A percentile compares a stretch with the other conserved stretches of the same genome.
Conservation (phyloP, 1,139 yeast genomes). For the Kurtzmaniella quercitrusa region DNA sequence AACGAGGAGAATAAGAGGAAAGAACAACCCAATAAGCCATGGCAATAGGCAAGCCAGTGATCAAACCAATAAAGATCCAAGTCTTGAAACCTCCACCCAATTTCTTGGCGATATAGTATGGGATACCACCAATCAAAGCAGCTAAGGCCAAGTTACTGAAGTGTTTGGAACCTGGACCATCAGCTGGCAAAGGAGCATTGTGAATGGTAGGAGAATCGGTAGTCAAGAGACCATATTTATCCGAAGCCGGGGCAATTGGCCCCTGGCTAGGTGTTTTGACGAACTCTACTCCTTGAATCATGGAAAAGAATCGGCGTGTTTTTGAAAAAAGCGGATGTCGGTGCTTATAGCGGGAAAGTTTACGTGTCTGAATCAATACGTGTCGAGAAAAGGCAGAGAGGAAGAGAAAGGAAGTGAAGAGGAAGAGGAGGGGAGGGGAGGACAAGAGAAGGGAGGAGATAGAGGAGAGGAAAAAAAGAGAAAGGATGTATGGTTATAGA, state of each 20-base stretch:
- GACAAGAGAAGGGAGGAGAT: too few relatives aligned
- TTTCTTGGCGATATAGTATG: conserved; percentile 59
- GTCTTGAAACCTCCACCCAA: conserved; percentile 74
- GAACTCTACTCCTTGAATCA: conserved; percentile 46
- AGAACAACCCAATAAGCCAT: conserved; percentile 79
- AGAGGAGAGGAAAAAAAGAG: too few relatives aligned
- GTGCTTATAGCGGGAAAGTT: background rate
- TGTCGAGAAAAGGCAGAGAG: background rate
- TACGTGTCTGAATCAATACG: conserved; percentile 1
- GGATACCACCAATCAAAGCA: conserved; percentile 53
- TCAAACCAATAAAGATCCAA: conserved; percentile 49
- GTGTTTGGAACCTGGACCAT: conserved; percentile 80
- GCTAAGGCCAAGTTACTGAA: conserved; percentile 63
- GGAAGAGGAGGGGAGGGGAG: background rate
- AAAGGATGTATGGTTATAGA: too few relatives aligned
- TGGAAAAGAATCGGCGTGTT: conserved; percentile 8
- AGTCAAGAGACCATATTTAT: conserved; percentile 56
- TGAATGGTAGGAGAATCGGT: conserved; percentile 69
- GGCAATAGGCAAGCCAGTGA: conserved; percentile 64
- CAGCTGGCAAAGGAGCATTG: conserved; percentile 88
- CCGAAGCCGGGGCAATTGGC: conserved; percentile 42
- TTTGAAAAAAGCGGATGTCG: background rate
- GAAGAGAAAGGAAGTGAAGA: background rate
- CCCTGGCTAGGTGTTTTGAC: conserved; percentile 57
- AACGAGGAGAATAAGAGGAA: conserved; percentile 75